Evolutionary conservation across 148 eudicot species (phyloP).

Genomic region (Silene uniflora): DNA sequence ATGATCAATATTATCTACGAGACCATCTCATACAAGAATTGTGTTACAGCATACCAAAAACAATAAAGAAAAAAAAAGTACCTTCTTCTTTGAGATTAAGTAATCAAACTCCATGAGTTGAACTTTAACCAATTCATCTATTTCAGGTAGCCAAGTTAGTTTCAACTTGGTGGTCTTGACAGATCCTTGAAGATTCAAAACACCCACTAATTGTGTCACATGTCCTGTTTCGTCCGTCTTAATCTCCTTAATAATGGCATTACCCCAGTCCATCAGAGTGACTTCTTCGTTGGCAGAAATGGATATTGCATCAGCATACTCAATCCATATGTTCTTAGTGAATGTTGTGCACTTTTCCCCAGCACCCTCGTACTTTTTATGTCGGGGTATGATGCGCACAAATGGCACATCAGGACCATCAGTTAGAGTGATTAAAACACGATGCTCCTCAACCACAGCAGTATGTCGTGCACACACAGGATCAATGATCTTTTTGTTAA

Average conservation of each 20-base stretch:
- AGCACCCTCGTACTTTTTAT: slow-evolving; percentile 86
- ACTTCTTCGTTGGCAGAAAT: slow-evolving; percentile 78
- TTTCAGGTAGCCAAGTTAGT: slow-evolving; percentile 89
- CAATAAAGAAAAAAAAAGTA: slow-evolving; percentile 13
- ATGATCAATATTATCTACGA: too few relatives aligned
- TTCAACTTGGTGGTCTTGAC: slow-evolving; percentile 97
- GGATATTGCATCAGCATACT: slow-evolving; percentile 67
- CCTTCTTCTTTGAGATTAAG: slow-evolving; percentile 91
- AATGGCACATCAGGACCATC: slow-evolving; percentile 85
- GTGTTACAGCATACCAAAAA: too few relatives aligned
- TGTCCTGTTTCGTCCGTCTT: slow-evolving; percentile 64
- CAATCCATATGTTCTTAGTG: slow-evolving; percentile 78
- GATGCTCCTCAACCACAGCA: slow-evolving; percentile 63
- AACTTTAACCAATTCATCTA: slow-evolving; percentile 67
- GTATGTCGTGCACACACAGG: slow-evolving; percentile 97
- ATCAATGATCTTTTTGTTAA: slow-evolving; percentile 86
- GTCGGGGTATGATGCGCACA: slow-evolving; percentile 70
- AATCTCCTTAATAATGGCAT: slow-evolving; percentile 80
- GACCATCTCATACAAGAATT: background rate
- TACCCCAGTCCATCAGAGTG: slow-evolving; percentile 97
- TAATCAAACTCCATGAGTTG: slow-evolving; percentile 81
- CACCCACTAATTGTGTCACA: slow-evolving; percentile 58
- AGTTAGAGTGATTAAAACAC: slow-evolving; percentile 60
- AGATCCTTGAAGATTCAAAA: slow-evolving; percentile 81
- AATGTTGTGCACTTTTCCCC: slow-evolving; percentile 82